Percentiles rank a stretch among this genome's conserved stretches.
Conservation (phyloP, 306 rosid genomes). For the Citrullus amarus region DNA sequence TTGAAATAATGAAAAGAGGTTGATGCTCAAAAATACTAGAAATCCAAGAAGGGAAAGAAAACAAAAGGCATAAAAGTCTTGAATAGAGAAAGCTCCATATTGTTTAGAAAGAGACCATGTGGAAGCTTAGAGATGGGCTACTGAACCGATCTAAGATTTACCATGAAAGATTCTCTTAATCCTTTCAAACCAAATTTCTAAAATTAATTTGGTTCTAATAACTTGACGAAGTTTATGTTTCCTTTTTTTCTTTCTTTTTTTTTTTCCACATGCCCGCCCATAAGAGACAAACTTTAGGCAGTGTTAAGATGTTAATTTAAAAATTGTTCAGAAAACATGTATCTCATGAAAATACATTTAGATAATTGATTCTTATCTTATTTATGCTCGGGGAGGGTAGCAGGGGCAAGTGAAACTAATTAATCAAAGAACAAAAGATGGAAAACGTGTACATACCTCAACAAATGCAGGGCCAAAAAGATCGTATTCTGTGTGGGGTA, state of each 20-base stretch:
- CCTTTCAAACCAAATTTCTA: not conserved
- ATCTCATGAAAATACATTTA: not conserved
- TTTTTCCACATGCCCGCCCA: not conserved
- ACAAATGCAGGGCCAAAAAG: conserved; percentile 84
- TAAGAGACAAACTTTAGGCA: not conserved
- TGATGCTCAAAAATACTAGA: too few species aligned
- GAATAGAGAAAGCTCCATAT: too few species aligned
- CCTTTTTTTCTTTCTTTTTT: not conserved
- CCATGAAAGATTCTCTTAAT: too few species aligned
- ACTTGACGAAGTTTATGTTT: not conserved
- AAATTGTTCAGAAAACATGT: not conserved
- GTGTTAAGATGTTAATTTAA: not conserved
- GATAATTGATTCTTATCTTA: not conserved
- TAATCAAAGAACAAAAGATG: conserved; percentile 3
- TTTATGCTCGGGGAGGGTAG: not conserved
- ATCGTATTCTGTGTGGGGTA: conserved; percentile 53
- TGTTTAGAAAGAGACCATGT: too few species aligned
- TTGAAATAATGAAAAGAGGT: too few species aligned
- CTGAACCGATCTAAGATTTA: too few species aligned
- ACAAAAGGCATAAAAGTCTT: too few species aligned
- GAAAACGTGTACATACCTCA: conserved; percentile 54
- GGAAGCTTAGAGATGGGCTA: too few species aligned
- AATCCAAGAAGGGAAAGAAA: too few species aligned
- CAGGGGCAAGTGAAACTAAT: conserved; percentile 4
- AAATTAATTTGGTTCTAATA: not conserved